A percentile compares a stretch with the other conserved stretches of the same genome.
Conservation (phyloP, 148 eudicot genomes). For the Pouteria glomerata region DNA sequence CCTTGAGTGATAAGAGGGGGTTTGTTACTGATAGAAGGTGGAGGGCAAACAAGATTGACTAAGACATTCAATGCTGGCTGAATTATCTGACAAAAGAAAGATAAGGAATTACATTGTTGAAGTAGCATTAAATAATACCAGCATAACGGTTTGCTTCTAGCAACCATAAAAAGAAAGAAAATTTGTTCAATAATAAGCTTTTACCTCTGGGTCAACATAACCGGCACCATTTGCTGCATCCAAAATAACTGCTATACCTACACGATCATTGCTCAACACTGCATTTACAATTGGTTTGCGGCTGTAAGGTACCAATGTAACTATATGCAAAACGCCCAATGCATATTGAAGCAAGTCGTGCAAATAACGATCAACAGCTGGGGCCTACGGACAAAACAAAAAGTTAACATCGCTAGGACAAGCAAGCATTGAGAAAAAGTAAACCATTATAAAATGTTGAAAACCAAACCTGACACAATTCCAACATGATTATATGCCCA, state of each 20-base stretch:
- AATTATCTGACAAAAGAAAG: slow-evolving; percentile 58
- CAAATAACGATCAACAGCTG: slow-evolving; percentile 89
- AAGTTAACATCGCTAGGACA: slow-evolving; percentile 6
- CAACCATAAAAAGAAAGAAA: slow-evolving; percentile 2
- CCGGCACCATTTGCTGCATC: slow-evolving; percentile 93
- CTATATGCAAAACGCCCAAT: slow-evolving; percentile 83
- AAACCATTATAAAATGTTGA: neutral
- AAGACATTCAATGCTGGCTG: slow-evolving; percentile 84
- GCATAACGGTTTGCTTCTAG: neutral
- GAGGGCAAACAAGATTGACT: slow-evolving; percentile 95
- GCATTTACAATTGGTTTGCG: slow-evolving; percentile 83
- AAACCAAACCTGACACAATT: slow-evolving; percentile 78
- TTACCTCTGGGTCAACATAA: slow-evolving; percentile 88
- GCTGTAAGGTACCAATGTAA: slow-evolving; percentile 83
- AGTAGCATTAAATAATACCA: neutral
- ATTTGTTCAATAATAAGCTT: neutral
- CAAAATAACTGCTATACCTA: slow-evolving; percentile 92
- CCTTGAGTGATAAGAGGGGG: slow-evolving; percentile 52
- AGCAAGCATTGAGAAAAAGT: neutral
- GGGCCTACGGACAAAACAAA: slow-evolving; percentile 50
- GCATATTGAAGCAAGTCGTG: slow-evolving; percentile 98
- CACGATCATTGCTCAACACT: slow-evolving; percentile 79
- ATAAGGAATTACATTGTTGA: neutral
- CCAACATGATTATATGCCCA: slow-evolving; percentile 96
- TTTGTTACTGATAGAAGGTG: slow-evolving; percentile 93